Evolutionary conservation across 2,329 filamentous ascomycete genomes (phyloP).

Genomic region (Fusarium decemcellulare): DNA sequence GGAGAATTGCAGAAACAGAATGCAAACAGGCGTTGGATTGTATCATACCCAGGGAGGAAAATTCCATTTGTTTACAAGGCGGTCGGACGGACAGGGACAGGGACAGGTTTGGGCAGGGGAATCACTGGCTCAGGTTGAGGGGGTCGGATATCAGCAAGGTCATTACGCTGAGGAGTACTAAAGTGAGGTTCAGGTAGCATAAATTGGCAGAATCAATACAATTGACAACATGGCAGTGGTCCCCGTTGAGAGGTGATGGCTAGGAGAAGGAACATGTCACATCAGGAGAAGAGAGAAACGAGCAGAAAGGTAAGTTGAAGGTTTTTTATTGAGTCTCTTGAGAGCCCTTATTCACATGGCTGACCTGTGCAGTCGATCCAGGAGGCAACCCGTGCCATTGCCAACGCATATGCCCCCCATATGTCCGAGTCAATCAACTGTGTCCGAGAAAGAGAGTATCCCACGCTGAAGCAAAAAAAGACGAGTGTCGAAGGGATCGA

Average conservation of each 20-base stretch:
- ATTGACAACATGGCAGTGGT: slow-evolving; percentile 3
- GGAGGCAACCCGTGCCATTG: slow-evolving; percentile 21
- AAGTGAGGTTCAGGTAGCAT: slow-evolving; percentile 34
- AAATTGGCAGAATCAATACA: slow-evolving; percentile 42
- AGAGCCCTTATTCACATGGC: slow-evolving; percentile 7
- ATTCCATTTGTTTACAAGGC: slow-evolving; percentile 26
- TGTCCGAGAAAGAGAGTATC: slow-evolving; percentile 28
- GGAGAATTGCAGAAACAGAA: slow-evolving; percentile 16
- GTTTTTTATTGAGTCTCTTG: slow-evolving; percentile 11
- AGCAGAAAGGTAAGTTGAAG: slow-evolving; percentile 7
- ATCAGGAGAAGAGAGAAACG: neutral
- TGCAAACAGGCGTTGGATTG: slow-evolving; percentile 37
- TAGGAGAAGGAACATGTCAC: neutral
- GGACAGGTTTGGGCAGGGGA: slow-evolving; percentile 18
- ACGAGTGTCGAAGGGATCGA: neutral
- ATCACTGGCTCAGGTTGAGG: slow-evolving; percentile 6
- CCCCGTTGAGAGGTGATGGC: neutral
- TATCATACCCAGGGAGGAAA: slow-evolving; percentile 32
- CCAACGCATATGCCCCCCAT: slow-evolving; percentile 16
- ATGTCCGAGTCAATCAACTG: slow-evolving; percentile 19
- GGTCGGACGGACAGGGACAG: slow-evolving; percentile 10
- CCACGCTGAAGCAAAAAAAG: neutral
- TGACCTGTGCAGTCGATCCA: slow-evolving; percentile 27
- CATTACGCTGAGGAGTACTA: slow-evolving; percentile 5
- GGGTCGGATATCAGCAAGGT: slow-evolving; percentile 23